Conservation (phyloP, 768 basidiomycete genomes). For the Pulveroboletus frians region DNA sequence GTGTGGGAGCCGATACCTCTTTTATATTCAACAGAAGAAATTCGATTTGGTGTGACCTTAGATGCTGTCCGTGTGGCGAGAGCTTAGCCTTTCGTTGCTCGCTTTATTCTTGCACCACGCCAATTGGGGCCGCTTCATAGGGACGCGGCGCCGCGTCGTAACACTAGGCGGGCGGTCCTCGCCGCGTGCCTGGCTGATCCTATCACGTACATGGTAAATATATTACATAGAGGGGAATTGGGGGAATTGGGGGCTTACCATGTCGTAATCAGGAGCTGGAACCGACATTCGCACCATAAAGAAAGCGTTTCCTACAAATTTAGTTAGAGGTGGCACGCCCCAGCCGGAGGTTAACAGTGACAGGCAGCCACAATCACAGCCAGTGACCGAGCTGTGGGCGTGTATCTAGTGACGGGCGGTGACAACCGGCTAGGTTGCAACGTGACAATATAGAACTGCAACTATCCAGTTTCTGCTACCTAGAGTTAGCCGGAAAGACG, state of each 20-base stretch:
- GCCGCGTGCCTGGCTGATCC: background rate
- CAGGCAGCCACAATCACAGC: background rate
- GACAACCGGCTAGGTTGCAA: too few species aligned
- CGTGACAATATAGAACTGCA: too few species aligned
- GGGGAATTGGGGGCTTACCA: too few species aligned
- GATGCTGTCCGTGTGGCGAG: background rate
- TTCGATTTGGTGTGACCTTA: background rate
- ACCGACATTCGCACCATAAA: background rate
- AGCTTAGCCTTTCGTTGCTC: background rate
- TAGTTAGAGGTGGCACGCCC: background rate
- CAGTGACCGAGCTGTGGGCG: background rate
- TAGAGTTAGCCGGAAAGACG: background rate
- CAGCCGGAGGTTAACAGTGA: background rate
- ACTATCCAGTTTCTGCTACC: background rate
- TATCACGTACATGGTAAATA: background rate
- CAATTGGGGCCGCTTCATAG: too few species aligned
- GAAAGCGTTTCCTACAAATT: background rate
- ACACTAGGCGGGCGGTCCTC: background rate
- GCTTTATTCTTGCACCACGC: background rate
- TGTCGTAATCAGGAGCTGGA: background rate
- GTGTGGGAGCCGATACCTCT: background rate
- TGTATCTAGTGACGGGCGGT: too few species aligned
- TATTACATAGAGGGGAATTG: background rate
- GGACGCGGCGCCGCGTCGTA: background rate
- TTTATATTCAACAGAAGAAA: conserved; percentile 6